Conservation (phyloP, 2,329 filamentous ascomycete genomes). For the Fusarium setosum region DNA sequence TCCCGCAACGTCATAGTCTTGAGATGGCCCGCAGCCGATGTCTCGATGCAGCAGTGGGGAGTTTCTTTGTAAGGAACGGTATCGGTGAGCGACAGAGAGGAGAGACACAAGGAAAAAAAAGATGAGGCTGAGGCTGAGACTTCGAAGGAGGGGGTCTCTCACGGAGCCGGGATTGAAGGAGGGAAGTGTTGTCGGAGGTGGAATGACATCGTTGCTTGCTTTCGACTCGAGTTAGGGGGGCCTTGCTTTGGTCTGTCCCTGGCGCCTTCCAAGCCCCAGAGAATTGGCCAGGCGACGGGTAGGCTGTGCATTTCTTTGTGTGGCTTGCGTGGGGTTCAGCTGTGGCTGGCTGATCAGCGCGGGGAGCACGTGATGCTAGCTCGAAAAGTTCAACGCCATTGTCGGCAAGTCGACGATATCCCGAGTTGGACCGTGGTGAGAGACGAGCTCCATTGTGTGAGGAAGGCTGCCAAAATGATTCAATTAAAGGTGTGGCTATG, state of each 20-base stretch:
- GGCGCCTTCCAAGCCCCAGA: conserved; percentile 37
- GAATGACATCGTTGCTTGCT: conserved; percentile 42
- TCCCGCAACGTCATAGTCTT: conserved; percentile 43
- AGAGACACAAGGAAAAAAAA: conserved; percentile 6
- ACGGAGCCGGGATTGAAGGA: conserved; percentile 36
- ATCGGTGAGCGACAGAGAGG: conserved; percentile 8
- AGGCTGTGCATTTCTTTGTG: conserved; percentile 30
- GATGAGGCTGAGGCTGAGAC: conserved; percentile 24
- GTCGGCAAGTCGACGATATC: conserved; percentile 26
- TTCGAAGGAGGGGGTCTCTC: conserved; percentile 24
- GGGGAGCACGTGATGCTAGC: conserved; percentile 38
- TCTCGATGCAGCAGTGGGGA: conserved; percentile 16
- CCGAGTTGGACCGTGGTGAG: conserved; percentile 30
- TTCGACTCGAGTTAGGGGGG: conserved; percentile 34
- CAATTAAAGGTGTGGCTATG: conserved; percentile 78
- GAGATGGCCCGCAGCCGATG: conserved; percentile 9
- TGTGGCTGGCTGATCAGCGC: conserved; percentile 24
- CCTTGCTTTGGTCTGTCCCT: conserved; percentile 33
- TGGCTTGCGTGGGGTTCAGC: conserved; percentile 14
- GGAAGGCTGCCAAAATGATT: conserved; percentile 75
- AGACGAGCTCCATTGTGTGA: conserved; percentile 34
- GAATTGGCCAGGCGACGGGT: conserved; percentile 47
- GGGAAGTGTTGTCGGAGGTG: conserved; percentile 40
- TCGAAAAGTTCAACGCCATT: conserved; percentile 42
- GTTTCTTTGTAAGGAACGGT: conserved; percentile 23